Percentiles rank a stretch among this genome's conserved stretches.
Conservation (phyloP, 2,329 filamentous ascomycete species). For the Ilyonectria sp. region DNA sequence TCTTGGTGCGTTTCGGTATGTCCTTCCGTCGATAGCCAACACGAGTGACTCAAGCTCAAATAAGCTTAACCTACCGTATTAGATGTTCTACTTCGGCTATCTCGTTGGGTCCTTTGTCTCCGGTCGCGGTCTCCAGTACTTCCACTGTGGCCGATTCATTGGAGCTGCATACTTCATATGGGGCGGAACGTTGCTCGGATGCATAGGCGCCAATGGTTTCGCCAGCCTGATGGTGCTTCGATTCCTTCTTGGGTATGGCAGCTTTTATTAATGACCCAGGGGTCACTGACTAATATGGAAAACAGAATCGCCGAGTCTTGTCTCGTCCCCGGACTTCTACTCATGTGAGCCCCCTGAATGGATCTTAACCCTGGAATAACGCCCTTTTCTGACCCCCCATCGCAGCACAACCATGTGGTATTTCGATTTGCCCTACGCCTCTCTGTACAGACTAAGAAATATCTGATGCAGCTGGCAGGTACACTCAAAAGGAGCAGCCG, state of each 20-base stretch:
- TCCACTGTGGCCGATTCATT: slow-evolving; percentile 1
- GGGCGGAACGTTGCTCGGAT: slow-evolving; percentile 1
- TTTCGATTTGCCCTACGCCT: not conserved
- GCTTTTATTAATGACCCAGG: not conserved
- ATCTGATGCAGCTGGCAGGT: not conserved
- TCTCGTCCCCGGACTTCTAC: not conserved
- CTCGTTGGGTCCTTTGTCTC: slow-evolving; percentile 2
- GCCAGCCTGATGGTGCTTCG: not conserved
- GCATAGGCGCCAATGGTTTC: not conserved
- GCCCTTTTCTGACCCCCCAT: not conserved
- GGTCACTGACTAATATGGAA: not conserved
- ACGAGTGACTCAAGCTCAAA: not conserved
- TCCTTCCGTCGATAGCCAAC: not conserved
- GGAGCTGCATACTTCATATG: not conserved
- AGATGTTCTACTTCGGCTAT: slow-evolving; percentile 1
- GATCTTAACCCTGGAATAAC: too few species aligned
- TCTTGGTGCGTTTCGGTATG: slow-evolving; percentile 2
- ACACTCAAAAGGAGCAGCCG: slow-evolving; percentile 3
- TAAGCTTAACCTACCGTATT: too few species aligned
- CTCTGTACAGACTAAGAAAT: not conserved
- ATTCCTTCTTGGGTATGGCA: slow-evolving; percentile 1
- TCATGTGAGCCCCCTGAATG: not conserved
- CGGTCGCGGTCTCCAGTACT: slow-evolving; percentile 2
- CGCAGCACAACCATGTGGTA: not conserved
- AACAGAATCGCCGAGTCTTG: not conserved